These are phyloP conservation scores for Exophiala sideris DNA, from an alignment of 2,329 filamentous ascomycete genomes.

Conservation along the genomic window DNA sequence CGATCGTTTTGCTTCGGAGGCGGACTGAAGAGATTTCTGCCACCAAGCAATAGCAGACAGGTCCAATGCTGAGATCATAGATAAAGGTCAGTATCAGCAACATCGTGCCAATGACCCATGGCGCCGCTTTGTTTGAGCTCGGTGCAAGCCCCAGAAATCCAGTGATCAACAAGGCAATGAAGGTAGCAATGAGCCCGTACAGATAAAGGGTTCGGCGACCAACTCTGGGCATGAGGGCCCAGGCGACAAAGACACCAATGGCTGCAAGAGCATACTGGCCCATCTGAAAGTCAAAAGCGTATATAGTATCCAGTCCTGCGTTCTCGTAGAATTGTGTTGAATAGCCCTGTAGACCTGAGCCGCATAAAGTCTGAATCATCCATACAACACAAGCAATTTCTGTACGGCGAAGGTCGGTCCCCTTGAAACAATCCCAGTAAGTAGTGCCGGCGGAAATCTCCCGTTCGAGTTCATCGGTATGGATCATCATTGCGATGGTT, in stretches of 20 bases:
- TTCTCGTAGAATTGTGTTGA: constrained; percentile 47
- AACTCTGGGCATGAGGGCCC: constrained; percentile 39
- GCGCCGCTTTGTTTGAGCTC: constrained; percentile 15
- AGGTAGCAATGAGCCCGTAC: constrained; percentile 31
- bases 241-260: constrained; percentile 50
- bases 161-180: constrained; percentile 31
- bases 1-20: constrained; percentile 53
- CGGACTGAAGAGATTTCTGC: constrained; percentile 53
- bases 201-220: constrained; percentile 43
- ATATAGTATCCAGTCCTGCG: constrained; percentile 33
- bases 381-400: constrained; percentile 66
- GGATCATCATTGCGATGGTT: constrained; percentile 36
- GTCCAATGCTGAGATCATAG: constrained; percentile 54
- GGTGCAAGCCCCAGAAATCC: constrained; percentile 26
- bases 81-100: constrained; percentile 54
- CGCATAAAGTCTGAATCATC: constrained; percentile 61
- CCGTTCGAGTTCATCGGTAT: constrained; percentile 36
- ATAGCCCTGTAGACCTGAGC: constrained; percentile 39
- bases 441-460: constrained; percentile 33
- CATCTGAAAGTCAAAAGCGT: constrained; percentile 46
- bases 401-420: constrained; percentile 71
- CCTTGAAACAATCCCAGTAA: constrained; percentile 81
- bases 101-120: constrained; percentile 29
- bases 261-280: constrained; percentile 62
- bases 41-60: constrained; percentile 51